phyloP scores from a whole-genome alignment of 2,329 filamentous ascomycete species.

The Juglanconis sp. region DNA sequence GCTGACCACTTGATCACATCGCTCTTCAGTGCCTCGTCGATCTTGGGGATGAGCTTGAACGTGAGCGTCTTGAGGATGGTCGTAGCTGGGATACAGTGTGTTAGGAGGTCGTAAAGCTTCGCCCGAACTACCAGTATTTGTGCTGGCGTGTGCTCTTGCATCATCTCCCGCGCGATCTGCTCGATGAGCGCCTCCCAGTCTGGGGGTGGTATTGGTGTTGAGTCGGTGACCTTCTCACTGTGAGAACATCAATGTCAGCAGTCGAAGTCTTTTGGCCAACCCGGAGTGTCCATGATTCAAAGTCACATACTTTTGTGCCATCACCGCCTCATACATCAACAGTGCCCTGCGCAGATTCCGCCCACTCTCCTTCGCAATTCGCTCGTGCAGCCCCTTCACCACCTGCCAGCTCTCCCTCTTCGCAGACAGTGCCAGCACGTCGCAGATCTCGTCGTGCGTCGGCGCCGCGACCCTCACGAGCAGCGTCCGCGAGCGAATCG shows the following conservation, averaged over 20 bases:
- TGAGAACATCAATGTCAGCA: slow-evolving; percentile 9
- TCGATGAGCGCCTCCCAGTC: slow-evolving; percentile 94
- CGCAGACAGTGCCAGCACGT: slow-evolving; percentile 66
- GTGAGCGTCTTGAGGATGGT: slow-evolving; percentile 92
- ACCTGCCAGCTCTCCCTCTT: slow-evolving; percentile 83
- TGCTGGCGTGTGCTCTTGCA: slow-evolving; percentile 87
- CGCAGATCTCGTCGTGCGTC: slow-evolving; percentile 77
- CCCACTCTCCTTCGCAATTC: slow-evolving; percentile 86
- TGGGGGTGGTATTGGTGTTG: slow-evolving; percentile 85
- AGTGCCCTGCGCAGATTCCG: slow-evolving; percentile 86
- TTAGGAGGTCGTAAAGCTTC: slow-evolving; percentile 94
- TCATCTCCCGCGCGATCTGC: slow-evolving; percentile 88
- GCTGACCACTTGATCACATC: slow-evolving; percentile 95
- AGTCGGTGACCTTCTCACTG: slow-evolving; percentile 87
- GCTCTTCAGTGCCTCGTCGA: slow-evolving; percentile 85
- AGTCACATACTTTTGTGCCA: slow-evolving; percentile 82
- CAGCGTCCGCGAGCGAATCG: slow-evolving; percentile 87
- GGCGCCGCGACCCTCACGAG: slow-evolving; percentile 90
- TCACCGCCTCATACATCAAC: slow-evolving; percentile 95
- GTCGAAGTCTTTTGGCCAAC: not conserved
- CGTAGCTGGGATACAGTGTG: slow-evolving; percentile 94
- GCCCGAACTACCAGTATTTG: slow-evolving; percentile 83
- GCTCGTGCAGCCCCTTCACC: slow-evolving; percentile 70
- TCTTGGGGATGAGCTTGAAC: slow-evolving; percentile 83
- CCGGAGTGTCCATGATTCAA: not conserved